These are phyloP conservation scores for Flaveria robusta DNA, from an alignment of 129 eudicot genomes.

Conservation along the genomic window DNA sequence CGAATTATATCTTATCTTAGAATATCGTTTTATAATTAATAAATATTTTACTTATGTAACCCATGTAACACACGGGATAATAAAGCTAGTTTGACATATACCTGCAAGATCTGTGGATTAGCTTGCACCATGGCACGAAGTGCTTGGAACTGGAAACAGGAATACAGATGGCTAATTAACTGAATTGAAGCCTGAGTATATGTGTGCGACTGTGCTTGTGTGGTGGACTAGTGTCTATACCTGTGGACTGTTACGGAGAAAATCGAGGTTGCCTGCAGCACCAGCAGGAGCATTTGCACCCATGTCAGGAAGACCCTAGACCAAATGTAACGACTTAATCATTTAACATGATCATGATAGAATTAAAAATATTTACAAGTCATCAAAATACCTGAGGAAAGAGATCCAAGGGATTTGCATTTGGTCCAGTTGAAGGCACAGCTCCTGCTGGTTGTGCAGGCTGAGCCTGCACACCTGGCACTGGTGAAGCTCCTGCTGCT, in stretches of 20 bases:
- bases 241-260: constrained; percentile 85
- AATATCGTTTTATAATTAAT: no score
- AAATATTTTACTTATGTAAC: no score
- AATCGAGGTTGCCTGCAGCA: constrained; percentile 77
- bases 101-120: constrained; percentile 97
- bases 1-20: no score
- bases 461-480: constrained; percentile 56
- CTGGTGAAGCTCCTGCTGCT: constrained; percentile 47
- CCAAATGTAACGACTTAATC: constrained; percentile 13
- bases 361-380: neutral
- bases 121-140: constrained; percentile 95
- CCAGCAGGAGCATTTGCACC: constrained; percentile 71
- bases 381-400: constrained; percentile 71
- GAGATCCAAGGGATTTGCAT: constrained; percentile 83
- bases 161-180: constrained; percentile 2
- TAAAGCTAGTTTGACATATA: no score
- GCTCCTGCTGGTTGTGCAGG: constrained; percentile 55
- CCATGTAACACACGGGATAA: no score
- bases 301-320: constrained; percentile 79
- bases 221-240: constrained; percentile 30
- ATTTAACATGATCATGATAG: neutral
- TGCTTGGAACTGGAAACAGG: constrained; percentile 73
- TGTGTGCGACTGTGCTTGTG: neutral
- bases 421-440: constrained; percentile 71
- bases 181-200: neutral